Evolutionary conservation across 768 basidiomycete species (phyloP).

Genomic region (Kockovaella imperatae): DNA sequence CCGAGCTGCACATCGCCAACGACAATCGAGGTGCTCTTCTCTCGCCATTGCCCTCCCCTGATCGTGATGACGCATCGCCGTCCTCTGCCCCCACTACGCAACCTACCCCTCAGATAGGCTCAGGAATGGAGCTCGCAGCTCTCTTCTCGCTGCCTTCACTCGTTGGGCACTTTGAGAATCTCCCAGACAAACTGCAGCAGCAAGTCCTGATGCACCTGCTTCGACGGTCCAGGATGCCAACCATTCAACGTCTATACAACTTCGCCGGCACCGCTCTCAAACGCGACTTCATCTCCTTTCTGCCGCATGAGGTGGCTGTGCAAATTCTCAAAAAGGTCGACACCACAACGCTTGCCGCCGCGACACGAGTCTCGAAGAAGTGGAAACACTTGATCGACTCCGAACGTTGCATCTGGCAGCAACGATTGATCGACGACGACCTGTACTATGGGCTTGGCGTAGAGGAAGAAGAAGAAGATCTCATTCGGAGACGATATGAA

Average conservation of each 20-base stretch:
- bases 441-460: constrained; percentile 84
- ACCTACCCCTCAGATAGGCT: constrained; percentile 19
- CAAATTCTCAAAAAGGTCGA: constrained; percentile 79
- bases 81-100: neutral
- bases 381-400: constrained; percentile 91
- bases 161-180: constrained; percentile 66
- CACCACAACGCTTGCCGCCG: constrained; percentile 70
- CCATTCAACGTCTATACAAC: constrained; percentile 78
- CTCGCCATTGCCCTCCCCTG: constrained; percentile 25
- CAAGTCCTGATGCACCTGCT: constrained; percentile 88
- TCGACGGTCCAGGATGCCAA: constrained; percentile 82
- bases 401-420: constrained; percentile 81
- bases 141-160: constrained; percentile 79
- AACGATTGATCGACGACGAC: constrained; percentile 69
- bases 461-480: constrained; percentile 68
- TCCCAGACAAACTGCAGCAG: constrained; percentile 78
- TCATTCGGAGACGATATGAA: constrained; percentile 52
- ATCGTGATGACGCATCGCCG: constrained; percentile 17
- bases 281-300: constrained; percentile 84
- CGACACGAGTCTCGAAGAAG: constrained; percentile 75
- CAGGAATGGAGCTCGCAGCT: constrained; percentile 55
- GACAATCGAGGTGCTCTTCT: constrained; percentile 13
- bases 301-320: constrained; percentile 86
- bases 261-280: constrained; percentile 84
- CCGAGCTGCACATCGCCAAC: constrained; percentile 14